These are phyloP conservation scores for Papiliotrema terrestris DNA, from an alignment of 1,284 basidiomycete species.

Conservation along the genomic window DNA sequence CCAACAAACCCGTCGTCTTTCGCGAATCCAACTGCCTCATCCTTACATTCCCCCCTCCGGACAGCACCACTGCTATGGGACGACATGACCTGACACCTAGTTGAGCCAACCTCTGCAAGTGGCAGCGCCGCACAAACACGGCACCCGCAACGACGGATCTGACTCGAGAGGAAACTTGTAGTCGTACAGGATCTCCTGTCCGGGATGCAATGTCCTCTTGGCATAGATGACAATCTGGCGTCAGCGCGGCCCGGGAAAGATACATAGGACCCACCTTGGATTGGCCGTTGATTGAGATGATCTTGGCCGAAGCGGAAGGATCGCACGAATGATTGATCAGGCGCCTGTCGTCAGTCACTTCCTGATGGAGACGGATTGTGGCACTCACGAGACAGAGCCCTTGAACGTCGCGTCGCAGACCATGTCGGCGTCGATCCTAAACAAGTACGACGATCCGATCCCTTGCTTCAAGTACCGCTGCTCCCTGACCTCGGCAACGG, in stretches of 20 bases:
- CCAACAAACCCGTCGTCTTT: no score
- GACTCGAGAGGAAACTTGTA: slow-evolving; percentile 46
- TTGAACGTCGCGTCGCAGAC: slow-evolving; percentile 98
- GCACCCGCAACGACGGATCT: slow-evolving; percentile 55
- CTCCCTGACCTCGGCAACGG: slow-evolving; percentile 95
- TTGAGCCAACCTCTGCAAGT: slow-evolving; percentile 89
- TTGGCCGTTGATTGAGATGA: slow-evolving; percentile 95
- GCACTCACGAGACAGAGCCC: slow-evolving; percentile 86
- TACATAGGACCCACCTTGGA: slow-evolving; percentile 55
- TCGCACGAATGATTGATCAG: slow-evolving; percentile 96
- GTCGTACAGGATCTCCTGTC: slow-evolving; percentile 62
- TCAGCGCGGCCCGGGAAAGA: neutral
- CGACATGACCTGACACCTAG: slow-evolving; percentile 50
- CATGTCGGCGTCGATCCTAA: slow-evolving; percentile 85
- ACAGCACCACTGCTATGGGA: no score
- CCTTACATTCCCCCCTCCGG: no score
- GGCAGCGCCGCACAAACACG: slow-evolving; percentile 78
- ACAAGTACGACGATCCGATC: slow-evolving; percentile 91
- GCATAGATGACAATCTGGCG: slow-evolving; percentile 94
- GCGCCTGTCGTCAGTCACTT: slow-evolving; percentile 57
- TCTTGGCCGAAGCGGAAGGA: slow-evolving; percentile 96
- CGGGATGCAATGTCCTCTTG: slow-evolving; percentile 86
- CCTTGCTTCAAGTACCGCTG: slow-evolving; percentile 94
- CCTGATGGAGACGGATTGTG: neutral
- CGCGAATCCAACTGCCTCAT: no score